Percentiles rank a stretch among this genome's conserved stretches.
These are phyloP conservation scores for Daldinia concentrica DNA, from an alignment of 495 filamentous ascomycete genomes.

Conservation along the genomic window DNA sequence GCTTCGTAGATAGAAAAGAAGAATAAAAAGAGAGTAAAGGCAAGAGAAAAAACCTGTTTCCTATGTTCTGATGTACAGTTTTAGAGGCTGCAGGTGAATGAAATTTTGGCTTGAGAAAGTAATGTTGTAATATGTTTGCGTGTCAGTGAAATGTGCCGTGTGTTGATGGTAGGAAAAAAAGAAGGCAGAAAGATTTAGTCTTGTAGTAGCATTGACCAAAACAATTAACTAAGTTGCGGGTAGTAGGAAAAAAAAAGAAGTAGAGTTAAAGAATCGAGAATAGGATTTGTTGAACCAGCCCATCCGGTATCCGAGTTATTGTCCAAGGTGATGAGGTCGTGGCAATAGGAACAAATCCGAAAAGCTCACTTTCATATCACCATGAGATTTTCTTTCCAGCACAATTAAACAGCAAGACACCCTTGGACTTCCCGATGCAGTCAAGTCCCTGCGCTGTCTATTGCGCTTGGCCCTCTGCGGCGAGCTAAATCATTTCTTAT, in stretches of 20 bases:
- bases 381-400: slow-evolving; percentile 49
- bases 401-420: slow-evolving; percentile 42
- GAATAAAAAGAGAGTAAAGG: neutral
- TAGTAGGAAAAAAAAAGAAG: neutral
- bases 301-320: slow-evolving; percentile 4
- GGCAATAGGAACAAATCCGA: slow-evolving; percentile 23
- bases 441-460: slow-evolving; percentile 38
- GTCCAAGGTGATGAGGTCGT: slow-evolving; percentile 22
- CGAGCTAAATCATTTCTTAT: slow-evolving; percentile 18
- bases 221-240: slow-evolving; percentile 18
- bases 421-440: slow-evolving; percentile 46
- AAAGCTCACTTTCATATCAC: slow-evolving; percentile 32
- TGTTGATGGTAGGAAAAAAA: slow-evolving; percentile 6
- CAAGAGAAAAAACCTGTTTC: neutral
- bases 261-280: slow-evolving; percentile 8
- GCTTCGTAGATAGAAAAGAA: neutral
- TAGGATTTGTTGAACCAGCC: slow-evolving; percentile 3
- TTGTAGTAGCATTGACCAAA: neutral
- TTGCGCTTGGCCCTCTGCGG: slow-evolving; percentile 30
- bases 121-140: slow-evolving; percentile 4
- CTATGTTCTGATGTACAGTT: neutral
- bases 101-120: neutral
- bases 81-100: slow-evolving; percentile 1
- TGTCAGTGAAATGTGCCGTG: slow-evolving; percentile 5
- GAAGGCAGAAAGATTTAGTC: neutral